Percentiles rank a stretch among this genome's conserved stretches.
phyloP scores from a whole-genome alignment of 495 filamentous ascomycete species.

The Xylaria curta region DNA sequence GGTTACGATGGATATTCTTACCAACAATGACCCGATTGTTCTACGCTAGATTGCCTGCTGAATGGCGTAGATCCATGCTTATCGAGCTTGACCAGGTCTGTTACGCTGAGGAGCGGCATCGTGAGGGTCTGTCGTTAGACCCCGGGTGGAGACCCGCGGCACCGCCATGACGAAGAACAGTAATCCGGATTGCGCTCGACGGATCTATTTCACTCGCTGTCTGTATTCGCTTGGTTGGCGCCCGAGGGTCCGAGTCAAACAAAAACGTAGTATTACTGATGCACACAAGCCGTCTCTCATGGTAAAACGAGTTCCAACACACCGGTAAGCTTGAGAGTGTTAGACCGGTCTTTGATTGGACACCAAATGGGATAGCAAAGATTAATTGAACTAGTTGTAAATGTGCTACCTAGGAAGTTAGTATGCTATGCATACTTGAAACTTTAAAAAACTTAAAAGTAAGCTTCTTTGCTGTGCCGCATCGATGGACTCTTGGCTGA shows the following conservation, averaged over 20 bases:
- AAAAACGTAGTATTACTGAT: neutral
- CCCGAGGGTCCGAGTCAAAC: neutral
- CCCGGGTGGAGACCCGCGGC: conserved; percentile 17
- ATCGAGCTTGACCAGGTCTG: conserved; percentile 3
- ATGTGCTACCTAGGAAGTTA: neutral
- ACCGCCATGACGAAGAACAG: conserved; percentile 26
- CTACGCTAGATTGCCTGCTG: neutral
- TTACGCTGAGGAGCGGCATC: conserved; percentile 10
- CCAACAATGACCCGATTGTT: neutral
- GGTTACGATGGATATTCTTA: neutral
- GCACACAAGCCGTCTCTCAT: neutral
- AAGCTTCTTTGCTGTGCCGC: conserved; percentile 25
- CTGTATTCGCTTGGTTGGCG: neutral
- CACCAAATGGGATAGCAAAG: neutral
- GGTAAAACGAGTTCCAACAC: neutral
- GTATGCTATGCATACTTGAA: neutral
- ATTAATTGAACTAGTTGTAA: too few species aligned
- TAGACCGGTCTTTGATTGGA: neutral
- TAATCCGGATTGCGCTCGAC: conserved; percentile 18
- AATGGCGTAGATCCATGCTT: conserved; percentile 16
- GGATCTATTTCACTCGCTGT: neutral
- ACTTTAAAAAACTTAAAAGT: conserved; percentile 19
- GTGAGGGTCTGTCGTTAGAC: conserved; percentile 17
- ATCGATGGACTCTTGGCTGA: neutral
- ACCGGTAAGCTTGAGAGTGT: neutral